Evolutionary conservation across 768 basidiomycete species (phyloP), one percentile per base, ranked within the genome.

Genomic region (Phylloporus sp.): DNA sequence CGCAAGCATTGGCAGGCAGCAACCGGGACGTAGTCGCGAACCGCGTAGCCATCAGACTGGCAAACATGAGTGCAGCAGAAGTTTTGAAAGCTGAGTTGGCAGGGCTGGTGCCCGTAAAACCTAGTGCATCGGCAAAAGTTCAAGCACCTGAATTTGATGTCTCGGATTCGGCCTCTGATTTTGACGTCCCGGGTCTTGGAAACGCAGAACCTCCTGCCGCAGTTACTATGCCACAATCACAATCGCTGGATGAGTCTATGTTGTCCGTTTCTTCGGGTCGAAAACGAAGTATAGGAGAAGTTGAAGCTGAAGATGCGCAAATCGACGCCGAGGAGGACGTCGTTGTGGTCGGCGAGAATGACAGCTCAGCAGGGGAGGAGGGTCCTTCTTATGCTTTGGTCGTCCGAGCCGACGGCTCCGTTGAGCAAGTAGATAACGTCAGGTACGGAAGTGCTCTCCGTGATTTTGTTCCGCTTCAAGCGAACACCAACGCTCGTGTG

Each of bases 31-130:
- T 95, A 49, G 91, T 94, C 23, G 84, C 85, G 39, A 95, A 95
- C 66, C 81, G 91, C 33, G 80, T 81, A 53, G 90, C 88, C 21
- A 90, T 96, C 54, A 82, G 94, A 50, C 84, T 95, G 80, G 95
- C 95, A 23, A 98, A 98, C 63, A 81, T 98, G 82, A 90, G 82
- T 71, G 95, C 95, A 36, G 94, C 94, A 45, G 90, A 98, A 64
- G 79, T 85, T 65, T 75, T 98, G 58, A 94, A 90, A 69, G 92
- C 90, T 42, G 90, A 97, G 67, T 67, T 97, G 53, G 78, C 83
- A 54, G 79, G 81, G 18, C 61, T 73, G 36, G 53, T 66, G 43
- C 71, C 76, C 11, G 63, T 71, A 41, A 74, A 72, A 55, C 55
- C 67, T 13, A 62, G 66, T 18, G 59, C 60, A 48, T 62, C 61